Evolutionary conservation across 805 yeast species (phyloP).

Genomic region (Candida piceae): DNA sequence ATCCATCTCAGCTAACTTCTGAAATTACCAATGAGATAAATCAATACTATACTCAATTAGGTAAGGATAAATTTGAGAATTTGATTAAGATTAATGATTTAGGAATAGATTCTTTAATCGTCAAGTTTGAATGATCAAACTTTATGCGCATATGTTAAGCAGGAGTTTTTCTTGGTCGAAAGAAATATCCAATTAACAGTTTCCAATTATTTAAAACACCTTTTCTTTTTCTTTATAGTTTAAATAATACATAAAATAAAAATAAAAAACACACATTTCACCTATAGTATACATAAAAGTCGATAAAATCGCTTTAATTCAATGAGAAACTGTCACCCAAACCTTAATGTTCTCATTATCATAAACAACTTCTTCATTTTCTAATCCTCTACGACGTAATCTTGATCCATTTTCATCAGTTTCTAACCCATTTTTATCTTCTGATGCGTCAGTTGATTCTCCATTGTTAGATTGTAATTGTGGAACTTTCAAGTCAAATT

Average conservation of each 20-base stretch:
- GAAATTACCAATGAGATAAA: neutral
- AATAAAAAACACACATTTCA: too few relatives aligned
- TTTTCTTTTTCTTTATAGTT: too few relatives aligned
- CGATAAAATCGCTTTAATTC: too few relatives aligned
- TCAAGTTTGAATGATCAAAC: slow-evolving; percentile 4
- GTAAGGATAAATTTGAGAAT: slow-evolving; percentile 1
- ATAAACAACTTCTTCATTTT: slow-evolving; percentile 10
- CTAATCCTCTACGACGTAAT: slow-evolving; percentile 9
- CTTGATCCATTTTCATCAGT: slow-evolving; percentile 8
- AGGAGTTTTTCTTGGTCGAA: neutral
- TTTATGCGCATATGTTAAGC: neutral
- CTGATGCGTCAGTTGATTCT: slow-evolving; percentile 4
- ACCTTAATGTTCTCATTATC: slow-evolving; percentile 31
- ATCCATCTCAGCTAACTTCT: neutral
- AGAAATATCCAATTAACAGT: too few relatives aligned
- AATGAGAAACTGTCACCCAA: slow-evolving; percentile 37
- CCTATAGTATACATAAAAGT: too few relatives aligned
- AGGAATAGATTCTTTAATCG: slow-evolving; percentile 8
- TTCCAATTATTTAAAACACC: too few relatives aligned
- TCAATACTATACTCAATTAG: neutral
- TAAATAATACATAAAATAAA: too few relatives aligned
- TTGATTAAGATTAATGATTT: slow-evolving; percentile 5
- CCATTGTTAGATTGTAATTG: neutral
- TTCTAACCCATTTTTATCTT: slow-evolving; percentile 1
- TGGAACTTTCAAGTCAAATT: slow-evolving; percentile 30